phyloP scores from a whole-genome alignment of 805 yeast species.

The Ogataea wickerhamii region DNA sequence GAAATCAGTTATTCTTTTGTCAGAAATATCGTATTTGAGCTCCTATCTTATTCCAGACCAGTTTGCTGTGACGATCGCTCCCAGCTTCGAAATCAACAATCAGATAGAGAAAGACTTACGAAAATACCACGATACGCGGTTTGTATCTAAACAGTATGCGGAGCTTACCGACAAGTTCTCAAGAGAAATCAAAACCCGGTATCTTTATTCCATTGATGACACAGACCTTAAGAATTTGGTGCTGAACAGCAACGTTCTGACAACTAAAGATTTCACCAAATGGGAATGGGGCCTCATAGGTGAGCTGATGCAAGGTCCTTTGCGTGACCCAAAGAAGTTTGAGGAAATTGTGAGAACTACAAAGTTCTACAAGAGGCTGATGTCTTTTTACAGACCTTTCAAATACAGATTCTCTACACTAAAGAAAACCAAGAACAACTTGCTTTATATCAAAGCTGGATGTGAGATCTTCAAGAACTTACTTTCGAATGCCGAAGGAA shows the following conservation, averaged over 20 bases:
- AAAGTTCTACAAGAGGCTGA: slow-evolving; percentile 76
- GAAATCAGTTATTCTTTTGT: slow-evolving; percentile 61
- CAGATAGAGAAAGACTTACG: slow-evolving; percentile 28
- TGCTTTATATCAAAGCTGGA: slow-evolving; percentile 66
- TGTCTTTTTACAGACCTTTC: slow-evolving; percentile 89
- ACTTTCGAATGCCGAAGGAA: slow-evolving; percentile 61
- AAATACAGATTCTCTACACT: slow-evolving; percentile 71
- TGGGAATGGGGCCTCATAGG: slow-evolving; percentile 86
- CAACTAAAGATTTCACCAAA: slow-evolving; percentile 70
- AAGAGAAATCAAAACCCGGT: slow-evolving; percentile 23
- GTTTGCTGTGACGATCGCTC: slow-evolving; percentile 26
- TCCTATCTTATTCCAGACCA: slow-evolving; percentile 52
- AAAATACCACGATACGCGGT: slow-evolving; percentile 19
- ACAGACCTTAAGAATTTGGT: slow-evolving; percentile 62
- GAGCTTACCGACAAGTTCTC: slow-evolving; percentile 15
- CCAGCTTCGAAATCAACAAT: slow-evolving; percentile 27
- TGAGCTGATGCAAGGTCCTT: slow-evolving; percentile 78
- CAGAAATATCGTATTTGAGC: slow-evolving; percentile 57
- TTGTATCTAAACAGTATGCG: slow-evolving; percentile 12
- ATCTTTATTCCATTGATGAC: slow-evolving; percentile 47
- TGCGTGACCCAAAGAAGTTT: slow-evolving; percentile 64
- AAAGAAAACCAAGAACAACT: slow-evolving; percentile 46
- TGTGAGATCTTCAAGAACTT: slow-evolving; percentile 68
- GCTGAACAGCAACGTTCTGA: slow-evolving; percentile 63
- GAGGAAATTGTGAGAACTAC: slow-evolving; percentile 78